Evolutionary conservation across 2,329 filamentous ascomycete genomes (phyloP).

Genomic region (Alternaria sp.): DNA sequence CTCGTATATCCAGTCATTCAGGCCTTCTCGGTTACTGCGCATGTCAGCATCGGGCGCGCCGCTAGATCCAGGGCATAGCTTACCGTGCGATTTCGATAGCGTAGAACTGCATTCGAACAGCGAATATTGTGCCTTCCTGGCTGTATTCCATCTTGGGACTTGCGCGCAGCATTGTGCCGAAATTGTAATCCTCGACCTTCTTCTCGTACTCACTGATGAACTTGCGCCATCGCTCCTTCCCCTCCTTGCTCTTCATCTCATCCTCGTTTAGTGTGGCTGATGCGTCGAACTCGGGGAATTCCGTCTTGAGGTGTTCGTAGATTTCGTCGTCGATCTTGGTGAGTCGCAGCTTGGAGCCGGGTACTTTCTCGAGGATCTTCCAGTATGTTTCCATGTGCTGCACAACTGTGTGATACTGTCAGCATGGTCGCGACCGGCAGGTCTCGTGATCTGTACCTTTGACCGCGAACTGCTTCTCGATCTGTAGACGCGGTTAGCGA

Average conservation of each 20-base stretch:
- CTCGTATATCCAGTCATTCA: constrained; percentile 98
- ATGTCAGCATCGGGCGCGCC: constrained; percentile 21
- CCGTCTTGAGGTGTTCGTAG: constrained; percentile 81
- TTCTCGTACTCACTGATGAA: constrained; percentile 96
- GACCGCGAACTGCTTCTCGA: constrained; percentile 99
- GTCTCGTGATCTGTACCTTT: constrained; percentile 67
- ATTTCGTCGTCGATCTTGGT: constrained; percentile 97
- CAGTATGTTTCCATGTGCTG: constrained; percentile 98
- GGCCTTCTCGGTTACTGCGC: constrained; percentile 75
- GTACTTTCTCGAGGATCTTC: constrained; percentile 89
- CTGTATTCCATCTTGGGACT: constrained; percentile 84
- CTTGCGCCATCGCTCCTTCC: constrained; percentile 92
- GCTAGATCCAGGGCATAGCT: constrained; percentile 26
- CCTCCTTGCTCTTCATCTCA: constrained; percentile 94
- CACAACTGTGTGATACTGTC: constrained; percentile 64
- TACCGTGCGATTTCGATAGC: constrained; percentile 76
- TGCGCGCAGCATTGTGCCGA: constrained; percentile 88
- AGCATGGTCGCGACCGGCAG: constrained; percentile 9
- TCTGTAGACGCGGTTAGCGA: constrained; percentile 60
- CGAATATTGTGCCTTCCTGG: constrained; percentile 89
- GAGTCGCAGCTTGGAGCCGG: constrained; percentile 84
- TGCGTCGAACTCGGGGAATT: constrained; percentile 93
- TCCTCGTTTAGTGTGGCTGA: constrained; percentile 83
- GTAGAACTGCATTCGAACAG: constrained; percentile 82
- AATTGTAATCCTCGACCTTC: constrained; percentile 96